Evolutionary conservation across 768 basidiomycete species (phyloP), one percentile per base, ranked within the genome.

Genomic region (Naganishia vaughanmartiniae): DNA sequence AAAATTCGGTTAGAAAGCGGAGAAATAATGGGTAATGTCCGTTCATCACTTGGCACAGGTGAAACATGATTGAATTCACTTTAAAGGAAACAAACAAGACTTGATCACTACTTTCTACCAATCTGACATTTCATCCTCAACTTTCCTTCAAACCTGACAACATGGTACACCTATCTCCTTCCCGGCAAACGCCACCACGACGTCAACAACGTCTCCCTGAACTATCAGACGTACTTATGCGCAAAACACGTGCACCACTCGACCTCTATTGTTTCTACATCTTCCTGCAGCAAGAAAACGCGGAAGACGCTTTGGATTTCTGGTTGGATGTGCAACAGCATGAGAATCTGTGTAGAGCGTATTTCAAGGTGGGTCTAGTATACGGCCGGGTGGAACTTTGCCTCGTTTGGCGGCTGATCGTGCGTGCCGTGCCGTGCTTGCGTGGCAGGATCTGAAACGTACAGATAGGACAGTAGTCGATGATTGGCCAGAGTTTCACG

Each of bases 251-350:
- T 72, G 92, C 96, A 0, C 96, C 96, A 24, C 92, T 99, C 36
- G 96, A 99, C 84, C 85, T 99, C 66, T 99, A 96, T 85, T 95
- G 94, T 90, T 95, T 96, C 84, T 95, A 95, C 70, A 93, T 71
- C 26, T 56, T 54, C 30, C 60, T 66, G 31, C 39, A 55, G 14
- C 71, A 75, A 71, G 55, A 63, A n/a, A 63, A 28, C 69, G 88
- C 92, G 67, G 95, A 98, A 79, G 96, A 99, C 81, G 90, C 93
- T 58, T 83, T 99, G 54, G 96, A 99, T 81, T 98, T 98, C 77
- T 98, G 95, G 94, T 87, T 99, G 33, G 96, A 99, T 80, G 96
- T 98, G 7, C 93, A 96, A 76, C 96, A 98, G 83, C 96, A 99
- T 80, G 96, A 98, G 83, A 97, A 97, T 79, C 87, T 99, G 39